Percentiles rank a stretch among this genome's conserved stretches.
phyloP scores from a whole-genome alignment of 257 asterid genomes.

The Asclepias syriaca region DNA sequence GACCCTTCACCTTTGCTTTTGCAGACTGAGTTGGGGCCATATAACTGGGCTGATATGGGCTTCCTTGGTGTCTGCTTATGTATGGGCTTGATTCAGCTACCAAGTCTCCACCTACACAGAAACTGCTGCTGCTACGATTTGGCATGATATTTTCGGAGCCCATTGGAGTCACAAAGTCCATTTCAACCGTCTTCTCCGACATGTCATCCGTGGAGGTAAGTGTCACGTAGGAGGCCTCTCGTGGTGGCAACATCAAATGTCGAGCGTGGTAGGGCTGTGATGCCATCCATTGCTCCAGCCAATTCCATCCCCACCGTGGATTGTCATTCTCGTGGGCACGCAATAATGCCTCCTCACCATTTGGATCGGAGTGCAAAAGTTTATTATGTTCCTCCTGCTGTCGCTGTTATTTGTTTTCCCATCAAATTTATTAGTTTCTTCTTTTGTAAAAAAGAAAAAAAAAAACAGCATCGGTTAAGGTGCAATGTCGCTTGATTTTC shows the following conservation, averaged over 20 bases:
- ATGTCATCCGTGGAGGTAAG: conserved; percentile 33
- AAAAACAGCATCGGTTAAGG: neutral
- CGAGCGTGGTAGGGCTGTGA: conserved; percentile 54
- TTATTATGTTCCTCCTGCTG: conserved; percentile 30
- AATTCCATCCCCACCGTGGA: conserved; percentile 73
- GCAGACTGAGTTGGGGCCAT: conserved; percentile 93
- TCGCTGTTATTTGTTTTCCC: conserved; percentile 9
- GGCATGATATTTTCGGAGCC: conserved; percentile 32
- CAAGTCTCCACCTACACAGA: neutral
- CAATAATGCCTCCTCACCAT: conserved; percentile 17
- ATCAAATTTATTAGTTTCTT: neutral
- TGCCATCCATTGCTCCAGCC: conserved; percentile 93
- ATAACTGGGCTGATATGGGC: conserved; percentile 49
- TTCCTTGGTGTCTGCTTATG: conserved; percentile 19
- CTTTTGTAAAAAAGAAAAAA: no score
- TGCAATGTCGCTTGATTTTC: neutral
- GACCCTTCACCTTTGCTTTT: conserved; percentile 60
- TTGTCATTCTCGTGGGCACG: conserved; percentile 32
- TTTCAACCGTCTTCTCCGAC: conserved; percentile 68
- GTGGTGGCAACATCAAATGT: conserved; percentile 31
- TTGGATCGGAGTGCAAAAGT: conserved; percentile 19
- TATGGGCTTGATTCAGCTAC: conserved; percentile 42
- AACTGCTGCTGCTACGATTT: conserved; percentile 3
- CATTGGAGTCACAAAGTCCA: conserved; percentile 37
- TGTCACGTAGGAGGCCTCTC: conserved; percentile 35